Percentiles rank a stretch among this genome's conserved stretches.
Evolutionary conservation across 768 basidiomycete species (phyloP).

Genomic region (Crepidotus variabilis): DNA sequence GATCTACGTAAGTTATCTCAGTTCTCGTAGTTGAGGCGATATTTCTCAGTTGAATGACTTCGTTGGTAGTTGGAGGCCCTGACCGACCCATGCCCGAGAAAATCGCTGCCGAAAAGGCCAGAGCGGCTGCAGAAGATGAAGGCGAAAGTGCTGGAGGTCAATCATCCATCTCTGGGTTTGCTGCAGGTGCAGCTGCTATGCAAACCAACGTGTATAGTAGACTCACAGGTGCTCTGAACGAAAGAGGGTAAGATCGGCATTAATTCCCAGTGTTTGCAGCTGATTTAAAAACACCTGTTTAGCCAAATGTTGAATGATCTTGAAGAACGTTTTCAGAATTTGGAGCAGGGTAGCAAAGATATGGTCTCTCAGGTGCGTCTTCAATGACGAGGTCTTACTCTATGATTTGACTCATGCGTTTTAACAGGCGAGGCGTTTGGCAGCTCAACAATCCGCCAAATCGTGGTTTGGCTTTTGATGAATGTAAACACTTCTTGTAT

Average conservation of each 20-base stretch:
- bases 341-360: conserved; percentile 63
- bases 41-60: background rate
- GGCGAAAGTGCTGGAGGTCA: conserved; percentile 15
- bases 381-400: background rate
- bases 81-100: conserved; percentile 49
- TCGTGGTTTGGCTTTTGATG: conserved; percentile 58
- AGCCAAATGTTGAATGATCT: conserved; percentile 63
- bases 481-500: background rate
- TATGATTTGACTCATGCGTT: background rate
- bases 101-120: conserved; percentile 7
- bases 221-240: conserved; percentile 50
- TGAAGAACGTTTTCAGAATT: conserved; percentile 57
- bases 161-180: conserved; percentile 20
- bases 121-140: conserved; percentile 5
- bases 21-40: background rate
- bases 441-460: conserved; percentile 59
- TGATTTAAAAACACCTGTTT: background rate
- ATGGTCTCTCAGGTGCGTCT: conserved; percentile 58
- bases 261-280: background rate
- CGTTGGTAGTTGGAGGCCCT: conserved; percentile 56
- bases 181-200: conserved; percentile 30
- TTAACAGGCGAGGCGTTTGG: conserved; percentile 56
- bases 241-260: conserved; percentile 52
- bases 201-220: conserved; percentile 41
- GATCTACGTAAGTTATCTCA: conserved; percentile 40